Percentiles rank a stretch among this genome's conserved stretches.
These are phyloP conservation scores for Pichia californica DNA, from an alignment of 805 yeast species.

Conservation along the genomic window DNA sequence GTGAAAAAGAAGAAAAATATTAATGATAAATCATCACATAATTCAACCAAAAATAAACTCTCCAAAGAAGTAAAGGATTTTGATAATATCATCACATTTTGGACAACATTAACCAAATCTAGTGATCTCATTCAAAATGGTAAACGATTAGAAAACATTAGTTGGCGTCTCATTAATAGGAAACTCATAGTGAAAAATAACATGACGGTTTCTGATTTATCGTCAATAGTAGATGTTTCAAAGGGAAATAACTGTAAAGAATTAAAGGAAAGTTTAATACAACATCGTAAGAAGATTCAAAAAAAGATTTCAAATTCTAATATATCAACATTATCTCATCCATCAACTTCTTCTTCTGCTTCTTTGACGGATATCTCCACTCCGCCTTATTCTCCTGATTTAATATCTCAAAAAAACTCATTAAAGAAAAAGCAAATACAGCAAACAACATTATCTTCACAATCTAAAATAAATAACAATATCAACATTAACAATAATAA, in stretches of 20 bases:
- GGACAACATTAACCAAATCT: constrained; percentile 34
- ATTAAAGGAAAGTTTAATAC: neutral
- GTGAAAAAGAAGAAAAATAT: too few relatives aligned
- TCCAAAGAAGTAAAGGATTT: constrained; percentile 30
- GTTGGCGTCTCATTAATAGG: constrained; percentile 32
- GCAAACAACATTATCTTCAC: neutral
- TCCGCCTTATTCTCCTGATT: too few relatives aligned
- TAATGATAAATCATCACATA: too few relatives aligned
- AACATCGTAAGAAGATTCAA: neutral
- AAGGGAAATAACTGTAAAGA: constrained; percentile 2
- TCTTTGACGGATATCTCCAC: too few relatives aligned
- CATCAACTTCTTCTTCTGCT: neutral
- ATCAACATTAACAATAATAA: neutral
- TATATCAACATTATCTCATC: neutral
- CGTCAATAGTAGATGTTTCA: constrained; percentile 26
- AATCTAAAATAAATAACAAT: neutral
- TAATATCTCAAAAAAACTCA: too few relatives aligned
- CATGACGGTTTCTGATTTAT: constrained; percentile 23
- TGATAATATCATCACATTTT: constrained; percentile 34
- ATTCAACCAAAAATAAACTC: constrained; percentile 7
- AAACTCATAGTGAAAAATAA: constrained; percentile 21
- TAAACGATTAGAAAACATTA: constrained; percentile 29
- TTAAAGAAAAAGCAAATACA: too few relatives aligned
- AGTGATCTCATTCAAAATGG: constrained; percentile 29
- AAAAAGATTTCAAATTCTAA: neutral